phyloP scores from a whole-genome alignment of 2,329 filamentous ascomycete genomes.

The Aspergillus novoparasiticus region DNA sequence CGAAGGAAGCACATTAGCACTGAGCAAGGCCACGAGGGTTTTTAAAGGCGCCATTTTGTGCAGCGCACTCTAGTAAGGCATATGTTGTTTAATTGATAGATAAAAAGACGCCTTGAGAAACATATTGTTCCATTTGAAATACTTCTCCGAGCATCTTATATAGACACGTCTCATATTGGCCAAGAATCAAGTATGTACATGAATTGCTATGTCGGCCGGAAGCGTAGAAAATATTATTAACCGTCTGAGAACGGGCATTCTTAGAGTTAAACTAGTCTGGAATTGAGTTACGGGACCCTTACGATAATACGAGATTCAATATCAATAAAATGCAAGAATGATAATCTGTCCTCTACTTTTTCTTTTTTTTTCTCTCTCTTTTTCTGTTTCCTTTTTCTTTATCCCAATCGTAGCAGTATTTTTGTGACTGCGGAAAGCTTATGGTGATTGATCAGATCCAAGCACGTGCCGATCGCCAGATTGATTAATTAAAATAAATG shows the following conservation, averaged over 20 bases:
- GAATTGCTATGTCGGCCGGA: neutral
- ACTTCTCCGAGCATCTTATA: neutral
- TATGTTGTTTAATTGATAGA: neutral
- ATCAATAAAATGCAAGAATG: neutral
- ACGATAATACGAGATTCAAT: neutral
- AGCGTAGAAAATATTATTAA: neutral
- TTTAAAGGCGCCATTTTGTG: neutral
- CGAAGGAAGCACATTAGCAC: neutral
- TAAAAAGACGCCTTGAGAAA: neutral
- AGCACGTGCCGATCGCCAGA: neutral
- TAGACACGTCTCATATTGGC: neutral
- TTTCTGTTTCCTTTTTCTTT: neutral
- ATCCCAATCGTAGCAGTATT: no score
- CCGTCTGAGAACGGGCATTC: neutral
- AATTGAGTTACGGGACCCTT: neutral
- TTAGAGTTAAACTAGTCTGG: neutral
- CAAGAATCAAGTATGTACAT: neutral
- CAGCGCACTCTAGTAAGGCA: neutral
- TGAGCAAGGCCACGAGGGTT: neutral
- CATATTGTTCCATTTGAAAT: neutral
- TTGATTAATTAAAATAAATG: neutral
- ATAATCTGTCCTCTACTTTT: neutral
- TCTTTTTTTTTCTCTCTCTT: neutral
- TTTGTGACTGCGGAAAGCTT: neutral
- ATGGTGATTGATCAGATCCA: neutral